Base-by-base conservation (phyloP, 768 basidiomycete species). In the Suillus luteus region DNA sequence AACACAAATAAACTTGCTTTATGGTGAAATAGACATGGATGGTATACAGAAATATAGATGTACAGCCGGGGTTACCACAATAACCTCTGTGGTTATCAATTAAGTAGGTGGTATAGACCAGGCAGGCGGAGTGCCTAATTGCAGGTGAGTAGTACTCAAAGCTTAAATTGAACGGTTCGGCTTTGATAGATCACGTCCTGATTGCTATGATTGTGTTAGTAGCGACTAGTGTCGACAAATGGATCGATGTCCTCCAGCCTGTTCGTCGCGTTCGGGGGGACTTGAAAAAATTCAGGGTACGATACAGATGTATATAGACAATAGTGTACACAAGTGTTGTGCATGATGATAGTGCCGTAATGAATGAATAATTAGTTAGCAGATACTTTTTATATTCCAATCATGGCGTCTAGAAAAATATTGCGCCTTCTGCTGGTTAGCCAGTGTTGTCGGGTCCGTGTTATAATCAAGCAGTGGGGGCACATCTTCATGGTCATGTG, bases 301-400 rank as follows among this genome's bases (percentile, higher is more conserved):
- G 57, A 67, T 67, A 67, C 64, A 67, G 15, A 40, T 60, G 33
- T 55, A 41, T 54, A 54, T 54, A 54, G 10, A 54, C 19, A 48
- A 33, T 66, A 61, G 41, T 61, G 59, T 67, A 67, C 66, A 66
- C 48, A 33, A 55, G 24, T 15, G 57, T 58, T 19, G 43, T 63
- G 67, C 55, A 51, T 48, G 59, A 55, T 66, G 38, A 24, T 58
- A 27, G 57, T 27, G 65, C 62, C 59, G 59, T n/a, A 48, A 64
- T 51, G 59, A 27, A 49, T 66, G 59, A 33, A 46, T 62, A 51
- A 66, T 66, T 63, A 66, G 58, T 49, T 22, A 48, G n/a, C 48
- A 27, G 54, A 48, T 66, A 64, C 54, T 66, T 66, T 57, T 61
- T 37, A 11, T 46, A 12, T 19, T 55, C 60, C 44, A 35, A 62